phyloP scores from a whole-genome alignment of 2,329 filamentous ascomycete genomes.

The Fonsecaea pugnacius region DNA sequence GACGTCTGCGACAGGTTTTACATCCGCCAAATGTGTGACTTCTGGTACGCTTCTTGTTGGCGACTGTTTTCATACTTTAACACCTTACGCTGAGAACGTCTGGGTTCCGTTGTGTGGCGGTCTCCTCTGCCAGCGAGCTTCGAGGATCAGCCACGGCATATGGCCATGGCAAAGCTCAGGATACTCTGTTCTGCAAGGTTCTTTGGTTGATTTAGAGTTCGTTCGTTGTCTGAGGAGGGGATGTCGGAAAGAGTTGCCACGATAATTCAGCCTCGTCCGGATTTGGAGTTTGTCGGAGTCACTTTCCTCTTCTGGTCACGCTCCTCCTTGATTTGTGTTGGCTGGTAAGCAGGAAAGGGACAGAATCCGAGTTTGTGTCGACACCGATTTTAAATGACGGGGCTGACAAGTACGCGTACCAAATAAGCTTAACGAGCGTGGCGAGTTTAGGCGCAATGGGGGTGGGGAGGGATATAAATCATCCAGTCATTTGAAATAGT shows the following conservation, averaged over 20 bases:
- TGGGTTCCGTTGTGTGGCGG: not conserved
- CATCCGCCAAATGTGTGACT: constrained; percentile 44
- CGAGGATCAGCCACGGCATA: not conserved
- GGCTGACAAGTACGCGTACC: too few species aligned
- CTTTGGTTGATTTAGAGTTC: not conserved
- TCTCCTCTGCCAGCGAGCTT: not conserved
- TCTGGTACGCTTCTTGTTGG: constrained; percentile 31
- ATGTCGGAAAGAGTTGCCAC: not conserved
- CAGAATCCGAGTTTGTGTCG: too few species aligned
- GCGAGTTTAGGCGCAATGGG: too few species aligned
- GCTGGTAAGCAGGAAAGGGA: too few species aligned
- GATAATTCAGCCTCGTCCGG: not conserved
- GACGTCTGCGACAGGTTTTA: constrained; percentile 43
- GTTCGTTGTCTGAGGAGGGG: not conserved
- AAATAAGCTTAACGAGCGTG: too few species aligned
- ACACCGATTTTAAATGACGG: too few species aligned
- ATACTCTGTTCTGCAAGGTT: not conserved
- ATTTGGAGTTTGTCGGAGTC: not conserved
- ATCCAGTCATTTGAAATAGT: too few species aligned
- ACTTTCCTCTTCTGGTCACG: not conserved
- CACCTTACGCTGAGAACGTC: not conserved
- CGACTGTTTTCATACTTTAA: not conserved
- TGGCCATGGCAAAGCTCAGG: not conserved
- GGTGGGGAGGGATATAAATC: too few species aligned
- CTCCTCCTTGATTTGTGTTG: too few species aligned